Evolutionary conservation across 1,139 yeast species (phyloP).

Genomic region (Diutina catenulata): DNA sequence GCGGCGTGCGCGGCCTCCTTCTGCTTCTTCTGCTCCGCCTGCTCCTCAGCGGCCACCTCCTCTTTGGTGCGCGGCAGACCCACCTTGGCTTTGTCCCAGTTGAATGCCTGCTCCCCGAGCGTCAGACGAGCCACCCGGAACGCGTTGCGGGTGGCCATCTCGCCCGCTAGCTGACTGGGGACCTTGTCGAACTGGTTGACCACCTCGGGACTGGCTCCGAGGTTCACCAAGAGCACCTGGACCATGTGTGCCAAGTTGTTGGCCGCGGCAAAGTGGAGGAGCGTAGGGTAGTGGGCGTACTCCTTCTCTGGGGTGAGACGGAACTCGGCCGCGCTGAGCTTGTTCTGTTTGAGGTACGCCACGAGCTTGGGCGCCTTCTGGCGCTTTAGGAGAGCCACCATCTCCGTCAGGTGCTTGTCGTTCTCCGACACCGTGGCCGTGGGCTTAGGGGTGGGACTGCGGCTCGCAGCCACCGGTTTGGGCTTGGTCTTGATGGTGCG

Average conservation of each 20-base stretch:
- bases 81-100: slow-evolving; percentile 63
- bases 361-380: slow-evolving; percentile 71
- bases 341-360: slow-evolving; percentile 48
- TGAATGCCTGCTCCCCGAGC: slow-evolving; percentile 57
- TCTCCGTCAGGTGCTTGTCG: slow-evolving; percentile 45
- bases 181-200: slow-evolving; percentile 46
- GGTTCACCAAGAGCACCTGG: slow-evolving; percentile 45
- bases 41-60: slow-evolving; percentile 38
- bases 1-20: slow-evolving; percentile 19
- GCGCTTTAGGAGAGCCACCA: slow-evolving; percentile 49
- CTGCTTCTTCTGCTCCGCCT: slow-evolving; percentile 10
- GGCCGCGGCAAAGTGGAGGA: slow-evolving; percentile 69
- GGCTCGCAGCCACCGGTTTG: neutral
- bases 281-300: slow-evolving; percentile 52
- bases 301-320: slow-evolving; percentile 40
- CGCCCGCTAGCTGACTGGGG: slow-evolving; percentile 42
- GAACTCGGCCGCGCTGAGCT: slow-evolving; percentile 32
- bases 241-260: slow-evolving; percentile 61
- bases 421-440: slow-evolving; percentile 16
- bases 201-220: slow-evolving; percentile 62
- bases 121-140: slow-evolving; percentile 60
- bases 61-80: slow-evolving; percentile 56
- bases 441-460: slow-evolving; percentile 6
- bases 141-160: slow-evolving; percentile 33
- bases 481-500: slow-evolving; percentile 15